These are phyloP conservation scores for Knufia fluminis DNA, from an alignment of 2,329 filamentous ascomycete species.

Conservation along the genomic window DNA sequence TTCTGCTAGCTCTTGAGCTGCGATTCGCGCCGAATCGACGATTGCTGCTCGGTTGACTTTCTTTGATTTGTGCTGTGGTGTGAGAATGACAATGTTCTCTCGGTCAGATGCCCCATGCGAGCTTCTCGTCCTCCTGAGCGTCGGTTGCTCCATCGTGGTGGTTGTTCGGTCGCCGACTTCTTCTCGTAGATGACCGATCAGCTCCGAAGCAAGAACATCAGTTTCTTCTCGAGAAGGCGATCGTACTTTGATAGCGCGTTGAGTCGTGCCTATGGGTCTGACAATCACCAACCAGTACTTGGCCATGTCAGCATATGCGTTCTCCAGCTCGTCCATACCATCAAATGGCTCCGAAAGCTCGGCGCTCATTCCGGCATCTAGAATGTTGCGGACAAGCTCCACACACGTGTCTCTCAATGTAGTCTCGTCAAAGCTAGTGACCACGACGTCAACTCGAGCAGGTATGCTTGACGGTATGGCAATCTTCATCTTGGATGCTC, in stretches of 20 bases:
- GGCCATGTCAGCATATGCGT: slow-evolving; percentile 61
- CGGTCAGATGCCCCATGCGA: slow-evolving; percentile 30
- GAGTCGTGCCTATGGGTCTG: slow-evolving; percentile 40
- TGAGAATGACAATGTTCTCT: slow-evolving; percentile 71
- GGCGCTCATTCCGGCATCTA: slow-evolving; percentile 74
- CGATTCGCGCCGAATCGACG: slow-evolving; percentile 46
- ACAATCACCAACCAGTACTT: slow-evolving; percentile 80
- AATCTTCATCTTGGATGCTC: slow-evolving; percentile 24
- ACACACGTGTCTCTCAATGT: slow-evolving; percentile 68
- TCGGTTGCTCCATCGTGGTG: slow-evolving; percentile 36
- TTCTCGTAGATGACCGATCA: slow-evolving; percentile 69
- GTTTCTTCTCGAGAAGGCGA: slow-evolving; percentile 72
- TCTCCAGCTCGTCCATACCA: slow-evolving; percentile 63
- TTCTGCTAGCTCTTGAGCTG: slow-evolving; percentile 11
- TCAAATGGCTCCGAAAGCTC: slow-evolving; percentile 75
- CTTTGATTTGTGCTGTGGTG: slow-evolving; percentile 74
- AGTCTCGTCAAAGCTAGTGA: slow-evolving; percentile 75
- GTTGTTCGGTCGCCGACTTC: slow-evolving; percentile 71
- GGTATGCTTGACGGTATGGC: slow-evolving; percentile 10
- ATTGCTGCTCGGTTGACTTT: slow-evolving; percentile 84
- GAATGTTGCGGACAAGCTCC: slow-evolving; percentile 67
- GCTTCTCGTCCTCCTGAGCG: slow-evolving; percentile 28
- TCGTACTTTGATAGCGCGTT: slow-evolving; percentile 67
- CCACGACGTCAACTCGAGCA: slow-evolving; percentile 66
- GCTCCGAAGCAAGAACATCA: slow-evolving; percentile 63